Evolutionary conservation across 106 monocot species (phyloP), one percentile per base, ranked within the genome.

Genomic region (Agapanthus africanus): DNA sequence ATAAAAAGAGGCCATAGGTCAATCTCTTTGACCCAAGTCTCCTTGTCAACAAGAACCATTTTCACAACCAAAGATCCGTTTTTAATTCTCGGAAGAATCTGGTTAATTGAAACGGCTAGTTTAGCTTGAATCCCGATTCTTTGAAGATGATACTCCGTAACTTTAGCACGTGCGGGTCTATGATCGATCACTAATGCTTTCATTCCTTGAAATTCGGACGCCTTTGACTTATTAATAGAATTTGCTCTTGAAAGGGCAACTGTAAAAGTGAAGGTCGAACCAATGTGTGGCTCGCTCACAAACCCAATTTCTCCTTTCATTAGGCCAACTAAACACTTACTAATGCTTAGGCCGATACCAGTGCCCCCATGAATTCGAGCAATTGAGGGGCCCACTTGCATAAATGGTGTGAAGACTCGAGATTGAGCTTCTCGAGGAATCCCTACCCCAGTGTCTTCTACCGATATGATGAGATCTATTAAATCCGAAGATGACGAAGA

Each of bases 301-400:
- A 99, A 93, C 44, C 87, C 90, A 27, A 93, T 99, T 73, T 99
- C 99, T 74, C 99, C 99, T 60, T 83, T 99, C 99, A 99, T 99
- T 36, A 99, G 90, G 52, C 83, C 76, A 73, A 99, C 99, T 68
- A 99, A 84, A 57, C 99, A 93, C 73, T 99, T 99, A 25, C 99
- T 90, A 54, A 99, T 99, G 77, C 93, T 99, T 30, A 93, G 70
- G 7, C 99, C 99, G 70, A 99, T 99, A 31, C 93, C 99, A 34
- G 99, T 99, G 30, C 99, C 99, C 13, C 93, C 93, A 73, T 99
- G 99, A 56, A 99, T 93, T 15, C 99, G 86, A 7, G 92, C 78
- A 71, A 90, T 76, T 13, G 99, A 99, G 16, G 99, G 99, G n/a
- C 85, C 77, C n/a, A 90, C 90, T 60, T 99, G 99, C 99, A 99